These are phyloP conservation scores for Bipolaris sorokiniana DNA, from an alignment of 2,329 filamentous ascomycete species.

Conservation along the genomic window DNA sequence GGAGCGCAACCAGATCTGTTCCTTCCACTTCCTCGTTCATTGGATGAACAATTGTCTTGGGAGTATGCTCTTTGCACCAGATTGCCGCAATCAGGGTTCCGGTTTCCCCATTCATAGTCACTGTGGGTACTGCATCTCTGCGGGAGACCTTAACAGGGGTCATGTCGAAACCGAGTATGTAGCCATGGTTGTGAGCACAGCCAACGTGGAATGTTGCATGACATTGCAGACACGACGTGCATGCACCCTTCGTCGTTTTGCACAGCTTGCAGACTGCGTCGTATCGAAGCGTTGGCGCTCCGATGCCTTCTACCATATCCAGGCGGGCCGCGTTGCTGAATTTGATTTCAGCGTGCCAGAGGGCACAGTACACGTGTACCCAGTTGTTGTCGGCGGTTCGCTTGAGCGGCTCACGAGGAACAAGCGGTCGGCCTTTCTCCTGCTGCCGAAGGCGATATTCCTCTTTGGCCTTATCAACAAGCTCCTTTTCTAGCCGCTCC, in stretches of 20 bases:
- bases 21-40: slow-evolving; percentile 79
- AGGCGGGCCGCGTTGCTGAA: slow-evolving; percentile 85
- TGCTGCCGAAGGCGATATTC: slow-evolving; percentile 83
- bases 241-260: slow-evolving; percentile 76
- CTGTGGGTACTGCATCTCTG: slow-evolving; percentile 78
- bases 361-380: slow-evolving; percentile 92
- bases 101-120: slow-evolving; percentile 79
- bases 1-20: slow-evolving; percentile 76
- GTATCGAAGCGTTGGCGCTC: slow-evolving; percentile 74
- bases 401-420: slow-evolving; percentile 90
- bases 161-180: slow-evolving; percentile 87
- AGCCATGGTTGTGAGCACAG: slow-evolving; percentile 84
- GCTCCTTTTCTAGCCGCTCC: slow-evolving; percentile 83
- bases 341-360: slow-evolving; percentile 91
- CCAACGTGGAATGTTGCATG: slow-evolving; percentile 78
- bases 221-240: slow-evolving; percentile 80
- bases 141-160: slow-evolving; percentile 87
- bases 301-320: slow-evolving; percentile 85
- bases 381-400: slow-evolving; percentile 96
- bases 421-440: slow-evolving; percentile 79
- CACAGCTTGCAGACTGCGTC: slow-evolving; percentile 84
- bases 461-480: slow-evolving; percentile 78
- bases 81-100: slow-evolving; percentile 84
- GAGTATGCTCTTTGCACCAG: slow-evolving; percentile 88
- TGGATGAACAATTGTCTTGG: slow-evolving; percentile 73